Percentiles rank a stretch among this genome's conserved stretches.
Evolutionary conservation across 352 stramenopile species (phyloP).

Genomic region (Phytophthora parvispora): DNA sequence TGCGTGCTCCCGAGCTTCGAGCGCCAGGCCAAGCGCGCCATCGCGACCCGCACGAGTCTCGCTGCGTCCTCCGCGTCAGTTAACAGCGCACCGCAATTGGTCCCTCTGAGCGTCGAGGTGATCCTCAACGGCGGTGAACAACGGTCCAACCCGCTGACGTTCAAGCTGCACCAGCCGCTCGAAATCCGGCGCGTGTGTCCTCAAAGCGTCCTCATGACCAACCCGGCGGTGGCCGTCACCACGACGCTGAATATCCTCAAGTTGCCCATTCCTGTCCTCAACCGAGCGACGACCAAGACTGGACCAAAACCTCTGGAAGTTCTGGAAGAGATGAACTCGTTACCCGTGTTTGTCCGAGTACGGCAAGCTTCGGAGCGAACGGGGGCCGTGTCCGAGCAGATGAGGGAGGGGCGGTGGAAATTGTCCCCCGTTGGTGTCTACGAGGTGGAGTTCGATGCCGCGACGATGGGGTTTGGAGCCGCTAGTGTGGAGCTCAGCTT

Average conservation of each 20-base stretch:
- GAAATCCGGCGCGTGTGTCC: slow-evolving; percentile 58
- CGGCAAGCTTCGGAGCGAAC: slow-evolving; percentile 64
- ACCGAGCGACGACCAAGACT: slow-evolving; percentile 10
- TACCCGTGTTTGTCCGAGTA: slow-evolving; percentile 70
- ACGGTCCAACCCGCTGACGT: slow-evolving; percentile 60
- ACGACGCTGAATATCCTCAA: slow-evolving; percentile 71
- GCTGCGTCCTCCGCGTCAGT: slow-evolving; percentile 53
- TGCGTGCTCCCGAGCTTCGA: slow-evolving; percentile 66
- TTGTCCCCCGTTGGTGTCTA: slow-evolving; percentile 64
- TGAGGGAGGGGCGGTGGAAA: slow-evolving; percentile 56
- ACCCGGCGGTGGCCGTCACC: slow-evolving; percentile 45
- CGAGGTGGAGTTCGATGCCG: slow-evolving; percentile 71
- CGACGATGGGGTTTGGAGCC: slow-evolving; percentile 61
- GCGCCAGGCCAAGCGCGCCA: slow-evolving; percentile 37
- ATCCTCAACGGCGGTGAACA: slow-evolving; percentile 60
- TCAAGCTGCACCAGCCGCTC: slow-evolving; percentile 64
- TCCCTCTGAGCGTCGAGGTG: slow-evolving; percentile 65
- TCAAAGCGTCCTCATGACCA: slow-evolving; percentile 67
- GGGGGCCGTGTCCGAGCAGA: slow-evolving; percentile 61
- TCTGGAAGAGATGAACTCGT: slow-evolving; percentile 49
- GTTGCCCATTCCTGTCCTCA: slow-evolving; percentile 30
- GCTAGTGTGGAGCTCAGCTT: slow-evolving; percentile 64
- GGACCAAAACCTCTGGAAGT: slow-evolving; percentile 8
- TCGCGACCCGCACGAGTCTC: slow-evolving; percentile 52
- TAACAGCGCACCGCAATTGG: slow-evolving; percentile 53